A percentile compares a stretch with the other conserved stretches of the same genome.
Evolutionary conservation across 2,329 filamentous ascomycete species (phyloP).

Genomic region (Ceratocystis cubensis): DNA sequence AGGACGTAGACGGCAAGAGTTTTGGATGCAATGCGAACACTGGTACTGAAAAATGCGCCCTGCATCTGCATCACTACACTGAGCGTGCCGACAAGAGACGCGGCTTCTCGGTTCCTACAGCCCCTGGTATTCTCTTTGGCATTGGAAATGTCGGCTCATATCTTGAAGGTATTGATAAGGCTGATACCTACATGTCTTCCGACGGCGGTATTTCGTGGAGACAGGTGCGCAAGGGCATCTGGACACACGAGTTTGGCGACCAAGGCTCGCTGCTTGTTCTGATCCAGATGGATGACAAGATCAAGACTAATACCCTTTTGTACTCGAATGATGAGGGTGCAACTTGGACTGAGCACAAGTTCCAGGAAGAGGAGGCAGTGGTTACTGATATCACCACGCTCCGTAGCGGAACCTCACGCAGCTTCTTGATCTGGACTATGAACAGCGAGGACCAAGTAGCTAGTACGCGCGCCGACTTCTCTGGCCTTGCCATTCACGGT

Average conservation of each 20-base stretch:
- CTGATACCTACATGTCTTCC: conserved; percentile 78
- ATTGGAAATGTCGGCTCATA: conserved; percentile 75
- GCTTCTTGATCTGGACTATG: conserved; percentile 82
- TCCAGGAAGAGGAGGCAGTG: conserved; percentile 56
- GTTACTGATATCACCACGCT: conserved; percentile 77
- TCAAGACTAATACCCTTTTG: conserved; percentile 55
- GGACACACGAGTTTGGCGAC: conserved; percentile 91
- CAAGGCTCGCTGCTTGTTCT: conserved; percentile 88
- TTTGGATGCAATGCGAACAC: conserved; percentile 53
- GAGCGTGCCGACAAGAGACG: conserved; percentile 71
- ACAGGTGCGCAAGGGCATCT: conserved; percentile 71
- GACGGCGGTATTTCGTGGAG: conserved; percentile 89
- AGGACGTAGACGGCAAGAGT: conserved; percentile 56
- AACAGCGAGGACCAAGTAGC: conserved; percentile 44
- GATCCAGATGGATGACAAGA: conserved; percentile 55
- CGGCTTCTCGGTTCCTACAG: conserved; percentile 78
- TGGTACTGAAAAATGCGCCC: conserved; percentile 57
- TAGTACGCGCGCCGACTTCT: conserved; percentile 81
- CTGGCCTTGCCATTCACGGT: conserved; percentile 54
- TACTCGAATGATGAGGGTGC: conserved; percentile 74
- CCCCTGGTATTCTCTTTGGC: conserved; percentile 81
- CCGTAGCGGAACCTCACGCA: conserved; percentile 75
- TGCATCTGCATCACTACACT: conserved; percentile 93
- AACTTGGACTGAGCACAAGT: conserved; percentile 64
- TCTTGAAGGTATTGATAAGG: conserved; percentile 54